Evolutionary conservation across 192 early-diverging fungal species (phyloP), one percentile per base, ranked within the genome.

Genomic region (Borealophlyctis nickersoniae): DNA sequence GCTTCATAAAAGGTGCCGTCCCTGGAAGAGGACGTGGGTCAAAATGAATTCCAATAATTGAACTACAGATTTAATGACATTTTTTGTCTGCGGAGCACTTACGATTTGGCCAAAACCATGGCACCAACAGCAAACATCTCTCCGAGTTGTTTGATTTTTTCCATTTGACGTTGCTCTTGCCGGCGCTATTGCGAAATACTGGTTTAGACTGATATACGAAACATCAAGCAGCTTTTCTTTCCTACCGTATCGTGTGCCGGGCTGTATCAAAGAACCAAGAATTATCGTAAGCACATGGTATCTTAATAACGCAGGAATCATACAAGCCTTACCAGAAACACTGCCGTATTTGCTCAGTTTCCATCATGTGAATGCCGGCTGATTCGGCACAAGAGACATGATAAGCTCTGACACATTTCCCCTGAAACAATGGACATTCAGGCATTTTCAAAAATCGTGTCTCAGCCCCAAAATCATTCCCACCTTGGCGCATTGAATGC

Each of bases 401-500:
- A 50, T 73, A 83, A 5, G 81, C 74, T 29, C 73, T 33, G 24
- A 72, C 55, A 62, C 81, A 83, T 57, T 76, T 75, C 4, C 80
- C 80, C 63, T 72, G 55, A 3, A 29, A 30, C 60, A 14, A 26
- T 4, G 22, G 4, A 7, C 36, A 24, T 24, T 24, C 24, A 9
- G 32, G 7, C 16, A 58, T 11, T 11, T 7, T 7, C 14, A 24
- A 24, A 4, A 24, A 24, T 5, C 31, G 13, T 5, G 56, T 13
- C 4, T 7, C 16, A 58, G 11, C 56, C 16, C 56, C 14, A 11
- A 60, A 11, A 32, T 22, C 2, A 56, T 3, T 2, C 65, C 9
- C 52, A 65, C 75, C 62, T 77, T 82, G 22, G 64, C 73, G 56
- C 81, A 83, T 70, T 83, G 81, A 60, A 83, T 78, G 52, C 76